Evolutionary conservation across 2,329 filamentous ascomycete species (phyloP).

Genomic region (Penicillium sp.): DNA sequence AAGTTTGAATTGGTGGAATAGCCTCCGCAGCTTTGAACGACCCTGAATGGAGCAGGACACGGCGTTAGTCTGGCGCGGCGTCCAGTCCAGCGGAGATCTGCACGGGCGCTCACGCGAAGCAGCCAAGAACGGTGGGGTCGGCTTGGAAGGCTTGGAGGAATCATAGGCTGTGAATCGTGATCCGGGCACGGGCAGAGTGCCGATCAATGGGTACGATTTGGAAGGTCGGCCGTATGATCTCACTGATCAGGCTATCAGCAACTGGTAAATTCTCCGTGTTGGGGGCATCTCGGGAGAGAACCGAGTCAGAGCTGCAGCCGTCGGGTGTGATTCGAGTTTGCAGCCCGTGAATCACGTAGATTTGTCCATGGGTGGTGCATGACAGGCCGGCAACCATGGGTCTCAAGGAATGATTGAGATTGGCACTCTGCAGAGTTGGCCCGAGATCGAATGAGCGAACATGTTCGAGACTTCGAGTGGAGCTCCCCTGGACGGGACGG

Average conservation of each 20-base stretch:
- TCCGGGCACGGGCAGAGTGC: conserved; percentile 3
- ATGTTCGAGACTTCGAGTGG: conserved; percentile 4
- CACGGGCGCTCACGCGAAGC: conserved; percentile 16
- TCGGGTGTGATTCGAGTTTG: background rate
- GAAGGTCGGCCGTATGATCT: background rate
- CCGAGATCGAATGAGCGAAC: conserved; percentile 13
- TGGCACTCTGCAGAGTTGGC: conserved; percentile 20
- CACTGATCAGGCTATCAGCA: background rate
- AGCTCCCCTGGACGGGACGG: conserved; percentile 13
- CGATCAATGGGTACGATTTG: conserved; percentile 13
- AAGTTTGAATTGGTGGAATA: conserved; percentile 12
- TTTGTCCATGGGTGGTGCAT: conserved; percentile 9
- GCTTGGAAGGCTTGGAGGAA: conserved; percentile 11
- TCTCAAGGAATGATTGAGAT: conserved; percentile 18
- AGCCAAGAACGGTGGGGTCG: conserved; percentile 24
- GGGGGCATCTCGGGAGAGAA: background rate
- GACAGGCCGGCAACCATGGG: conserved; percentile 13
- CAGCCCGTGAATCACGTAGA: background rate
- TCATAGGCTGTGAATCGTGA: conserved; percentile 17
- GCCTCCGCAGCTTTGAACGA: conserved; percentile 1
- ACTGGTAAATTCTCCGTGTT: conserved; percentile 12
- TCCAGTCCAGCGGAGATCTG: conserved; percentile 16
- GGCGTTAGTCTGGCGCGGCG: conserved; percentile 14
- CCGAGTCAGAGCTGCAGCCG: background rate
- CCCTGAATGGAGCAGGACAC: conserved; percentile 7